Evolutionary conservation across 2,329 filamentous ascomycete genomes (phyloP).

Genomic region (Bipolaris victoriae): DNA sequence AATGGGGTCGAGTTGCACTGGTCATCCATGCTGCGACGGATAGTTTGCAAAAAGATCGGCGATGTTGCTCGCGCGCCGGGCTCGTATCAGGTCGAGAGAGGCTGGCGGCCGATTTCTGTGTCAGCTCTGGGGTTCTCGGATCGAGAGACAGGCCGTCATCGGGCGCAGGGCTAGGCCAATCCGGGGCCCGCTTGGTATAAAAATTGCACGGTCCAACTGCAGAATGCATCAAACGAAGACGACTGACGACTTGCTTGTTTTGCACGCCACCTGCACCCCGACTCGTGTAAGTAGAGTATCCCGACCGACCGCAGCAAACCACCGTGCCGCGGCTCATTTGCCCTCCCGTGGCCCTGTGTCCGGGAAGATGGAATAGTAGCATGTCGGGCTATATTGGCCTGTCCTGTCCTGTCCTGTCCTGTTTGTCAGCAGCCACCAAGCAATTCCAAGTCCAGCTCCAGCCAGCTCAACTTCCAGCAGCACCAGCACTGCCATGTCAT

Average conservation of each 20-base stretch:
- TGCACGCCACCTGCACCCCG: conserved; percentile 7
- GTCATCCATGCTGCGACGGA: conserved; percentile 28
- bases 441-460: background rate
- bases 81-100: conserved; percentile 20
- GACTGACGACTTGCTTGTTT: conserved; percentile 15
- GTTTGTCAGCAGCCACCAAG: background rate
- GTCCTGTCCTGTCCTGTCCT: no score
- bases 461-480: background rate
- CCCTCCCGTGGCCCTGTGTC: background rate
- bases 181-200: conserved; percentile 13
- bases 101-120: conserved; percentile 27
- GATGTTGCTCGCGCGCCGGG: conserved; percentile 28
- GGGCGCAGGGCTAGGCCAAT: conserved; percentile 16
- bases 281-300: conserved; percentile 6
- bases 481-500: background rate
- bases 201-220: conserved; percentile 11
- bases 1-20: conserved; percentile 21
- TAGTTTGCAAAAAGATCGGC: conserved; percentile 22
- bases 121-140: conserved; percentile 25
- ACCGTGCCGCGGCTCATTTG: conserved; percentile 3
- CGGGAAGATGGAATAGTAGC: background rate
- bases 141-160: conserved; percentile 29
- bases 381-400: background rate
- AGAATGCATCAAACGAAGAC: conserved; percentile 4
- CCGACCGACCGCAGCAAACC: conserved; percentile 5